These are phyloP conservation scores for Eucalyptus caleyi DNA, from an alignment of 345 rosid genomes.

Conservation along the genomic window DNA sequence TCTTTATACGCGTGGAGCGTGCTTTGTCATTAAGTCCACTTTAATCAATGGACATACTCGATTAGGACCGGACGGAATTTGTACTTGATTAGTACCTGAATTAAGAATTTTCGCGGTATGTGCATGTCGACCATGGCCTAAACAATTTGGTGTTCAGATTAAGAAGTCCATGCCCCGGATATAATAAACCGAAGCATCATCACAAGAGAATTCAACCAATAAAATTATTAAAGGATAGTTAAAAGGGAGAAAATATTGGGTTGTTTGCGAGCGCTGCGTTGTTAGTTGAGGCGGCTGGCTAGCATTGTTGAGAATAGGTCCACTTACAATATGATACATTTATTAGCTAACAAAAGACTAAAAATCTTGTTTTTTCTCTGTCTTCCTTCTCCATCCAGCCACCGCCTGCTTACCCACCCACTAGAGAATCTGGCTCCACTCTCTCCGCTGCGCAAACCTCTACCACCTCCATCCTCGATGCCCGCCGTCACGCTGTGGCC, in stretches of 20 bases:
- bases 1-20: not conserved
- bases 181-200: not conserved
- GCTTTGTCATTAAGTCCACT: not conserved
- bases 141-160: not conserved
- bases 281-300: not conserved
- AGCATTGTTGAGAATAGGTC: accelerated
- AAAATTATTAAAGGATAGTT: not conserved
- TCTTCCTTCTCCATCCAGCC: not conserved
- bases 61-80: too few relatives aligned
- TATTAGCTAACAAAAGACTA: not conserved
- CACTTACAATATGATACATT: accelerated
- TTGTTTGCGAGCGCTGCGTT: not conserved
- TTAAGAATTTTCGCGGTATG: not conserved
- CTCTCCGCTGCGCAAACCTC: not conserved
- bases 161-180: not conserved
- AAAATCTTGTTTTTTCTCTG: not conserved
- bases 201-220: not conserved
- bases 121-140: not conserved
- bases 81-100: not conserved
- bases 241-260: not conserved
- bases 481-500: not conserved
- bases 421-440: not conserved
- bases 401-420: not conserved
- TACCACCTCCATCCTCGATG: not conserved
- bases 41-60: not conserved